Conservation (phyloP, 2,329 filamentous ascomycete species). For the Sporothrix pallida region DNA sequence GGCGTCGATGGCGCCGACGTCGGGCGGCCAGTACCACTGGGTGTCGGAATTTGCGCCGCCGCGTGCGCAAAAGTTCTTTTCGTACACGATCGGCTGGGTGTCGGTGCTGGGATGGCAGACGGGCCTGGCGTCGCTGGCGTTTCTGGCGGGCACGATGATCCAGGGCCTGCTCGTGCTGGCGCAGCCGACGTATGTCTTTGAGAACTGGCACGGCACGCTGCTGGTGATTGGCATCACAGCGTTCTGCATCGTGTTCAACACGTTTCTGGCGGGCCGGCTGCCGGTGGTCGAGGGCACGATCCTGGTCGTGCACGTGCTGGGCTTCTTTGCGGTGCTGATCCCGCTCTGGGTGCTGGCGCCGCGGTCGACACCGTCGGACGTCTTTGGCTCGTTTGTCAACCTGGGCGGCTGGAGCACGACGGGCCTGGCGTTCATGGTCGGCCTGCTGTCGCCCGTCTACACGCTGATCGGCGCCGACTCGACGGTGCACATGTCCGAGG, state of each 20-base stretch:
- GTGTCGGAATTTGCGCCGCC: conserved; percentile 59
- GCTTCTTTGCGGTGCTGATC: conserved; percentile 48
- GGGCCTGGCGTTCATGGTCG: conserved; percentile 54
- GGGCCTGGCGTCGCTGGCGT: conserved; percentile 47
- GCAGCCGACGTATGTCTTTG: conserved; percentile 47
- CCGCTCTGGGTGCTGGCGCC: conserved; percentile 42
- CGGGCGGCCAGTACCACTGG: conserved; percentile 67
- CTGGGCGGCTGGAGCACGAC: conserved; percentile 55
- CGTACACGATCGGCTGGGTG: conserved; percentile 60
- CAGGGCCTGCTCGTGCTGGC: conserved; percentile 52
- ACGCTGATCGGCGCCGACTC: conserved; percentile 47
- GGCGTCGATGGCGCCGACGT: conserved; percentile 54
- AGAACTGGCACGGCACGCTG: conserved; percentile 57
- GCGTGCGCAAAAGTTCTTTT: conserved; percentile 57
- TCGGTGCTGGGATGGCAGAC: conserved; percentile 57
- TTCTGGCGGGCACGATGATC: conserved; percentile 55
- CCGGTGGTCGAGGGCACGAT: conserved; percentile 58
- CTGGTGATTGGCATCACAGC: conserved; percentile 55
- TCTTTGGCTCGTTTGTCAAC: conserved; percentile 56
- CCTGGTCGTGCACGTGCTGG: conserved; percentile 56
- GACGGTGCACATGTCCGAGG: conserved; percentile 49
- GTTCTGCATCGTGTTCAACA: conserved; percentile 58
- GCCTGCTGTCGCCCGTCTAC: conserved; percentile 51
- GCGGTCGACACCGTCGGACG: conserved; percentile 39
- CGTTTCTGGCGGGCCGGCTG: conserved; percentile 51